These are phyloP conservation scores for Xylaria sp. DNA, from an alignment of 2,329 filamentous ascomycete genomes.

Conservation along the genomic window DNA sequence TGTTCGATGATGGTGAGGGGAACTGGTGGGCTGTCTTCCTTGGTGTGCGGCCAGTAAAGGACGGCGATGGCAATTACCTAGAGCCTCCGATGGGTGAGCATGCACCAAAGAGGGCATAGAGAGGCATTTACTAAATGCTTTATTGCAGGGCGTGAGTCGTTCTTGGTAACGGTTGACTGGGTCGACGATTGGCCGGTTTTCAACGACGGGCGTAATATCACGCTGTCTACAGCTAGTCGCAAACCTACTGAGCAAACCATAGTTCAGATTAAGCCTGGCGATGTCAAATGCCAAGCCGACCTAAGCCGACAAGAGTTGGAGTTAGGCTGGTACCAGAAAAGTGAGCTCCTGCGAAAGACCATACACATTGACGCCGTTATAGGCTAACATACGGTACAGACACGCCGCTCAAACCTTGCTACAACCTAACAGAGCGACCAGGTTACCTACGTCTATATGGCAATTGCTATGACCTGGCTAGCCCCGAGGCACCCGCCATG, in stretches of 20 bases:
- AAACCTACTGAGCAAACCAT: constrained; percentile 38
- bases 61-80: constrained; percentile 46
- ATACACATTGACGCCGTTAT: no score
- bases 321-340: constrained; percentile 55
- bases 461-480: constrained; percentile 62
- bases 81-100: constrained; percentile 56
- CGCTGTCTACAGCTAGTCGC: constrained; percentile 52
- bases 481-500: constrained; percentile 62
- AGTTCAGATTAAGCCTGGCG: constrained; percentile 48
- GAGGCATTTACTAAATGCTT: not conserved
- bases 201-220: constrained; percentile 58
- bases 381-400: constrained; percentile 48
- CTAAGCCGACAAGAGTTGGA: constrained; percentile 50
- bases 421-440: constrained; percentile 58
- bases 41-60: constrained; percentile 55
- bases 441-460: constrained; percentile 61
- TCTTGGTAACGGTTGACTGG: constrained; percentile 62
- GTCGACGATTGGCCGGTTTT: constrained; percentile 63
- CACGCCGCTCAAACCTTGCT: constrained; percentile 60
- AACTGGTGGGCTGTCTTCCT: constrained; percentile 62
- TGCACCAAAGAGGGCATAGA: no score
- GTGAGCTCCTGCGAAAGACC: constrained; percentile 33
- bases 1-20: constrained; percentile 58
- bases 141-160: constrained; percentile 54
- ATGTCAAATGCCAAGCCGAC: constrained; percentile 50